Evolutionary conservation across 106 monocot genomes (phyloP), one percentile per base, ranked within the genome.

Genomic region (Acorus gramineus): DNA sequence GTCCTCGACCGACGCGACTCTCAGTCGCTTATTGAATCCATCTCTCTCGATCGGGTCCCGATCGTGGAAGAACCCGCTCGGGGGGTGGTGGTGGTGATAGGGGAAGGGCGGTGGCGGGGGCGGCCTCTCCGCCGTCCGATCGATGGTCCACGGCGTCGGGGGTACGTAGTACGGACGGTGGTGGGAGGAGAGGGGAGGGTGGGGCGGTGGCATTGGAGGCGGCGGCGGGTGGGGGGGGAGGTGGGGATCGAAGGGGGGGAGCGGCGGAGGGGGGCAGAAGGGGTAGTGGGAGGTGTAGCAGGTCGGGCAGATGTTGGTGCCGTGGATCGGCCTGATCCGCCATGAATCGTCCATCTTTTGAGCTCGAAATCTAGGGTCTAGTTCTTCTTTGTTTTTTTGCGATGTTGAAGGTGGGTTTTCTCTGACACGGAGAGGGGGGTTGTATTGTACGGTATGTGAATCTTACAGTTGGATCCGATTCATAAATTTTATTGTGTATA

Each of bases 141-240:
- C 90, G 12, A 74, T 83, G 5, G 83, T 47, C 56, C 86, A 77
- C 90, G 86, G 85, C 66, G 82, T 73, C 73, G 84, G 81, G 5
- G 55, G 52, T 9, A 63, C 75, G 3, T 71, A 51, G 11, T 52
- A 75, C 3, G 11, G 63, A 11, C 49, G 63, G 14, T 50, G 63
- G 50, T 14, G 49, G 50, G 5, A 7, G 13, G 14, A 4, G 14
- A 50, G 14, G 14, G 48, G 13, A 5, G 13, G 42, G 12, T 13
- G 5, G 10, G 42, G 13, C 13, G 11, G 51, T 28, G 28, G 28
- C 28, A 28, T 28, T 28, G 28, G 28, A 28, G 28, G 28, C 28
- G 28, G 28, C 28, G 28, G 28, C 28, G 28, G 28, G 28, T 28
- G 28, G 28, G 28, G 28, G 28, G 28, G 28, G 28, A 50, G 14